Evolutionary conservation across 2,329 filamentous ascomycete species (phyloP), one percentile per base, ranked within the genome.

Genomic region (Diaporthe caulivora): DNA sequence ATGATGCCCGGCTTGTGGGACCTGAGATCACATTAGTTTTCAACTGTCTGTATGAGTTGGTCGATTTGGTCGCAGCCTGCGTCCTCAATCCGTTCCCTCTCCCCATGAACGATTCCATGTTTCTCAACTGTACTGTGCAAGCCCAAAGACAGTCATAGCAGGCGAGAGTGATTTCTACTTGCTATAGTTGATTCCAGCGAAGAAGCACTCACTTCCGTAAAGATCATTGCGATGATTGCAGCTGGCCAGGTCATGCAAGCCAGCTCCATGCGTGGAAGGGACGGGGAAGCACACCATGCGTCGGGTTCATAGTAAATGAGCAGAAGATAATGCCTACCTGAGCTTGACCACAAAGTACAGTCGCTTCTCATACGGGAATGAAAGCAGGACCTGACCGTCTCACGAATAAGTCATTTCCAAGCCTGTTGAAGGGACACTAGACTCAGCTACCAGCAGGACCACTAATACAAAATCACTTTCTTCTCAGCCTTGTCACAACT

Each of bases 291-390:
- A 17, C 17, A 9, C 9, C 3, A n/a, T 10, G 44, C 9, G 24
- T 15, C n/a, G 15, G 42, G 17, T 51, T 9, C 42, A 8, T 29
- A 37, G 24, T 60, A 42, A 11, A 58, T 10, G n/a, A 29, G 29
- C 21, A 26, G 17, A 24, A 37, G 18, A 24, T 21, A 29, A 42
- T 71, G 18, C 55, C 42, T 71, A 62, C 55, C 44, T 62, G 34
- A 42, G 62, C 44, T 34, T 53, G 17, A 71, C 57, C 44, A 51
- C 34, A 71, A 34, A 49, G 29, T 51, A 17, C 62, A 53, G 62
- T 47, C 47, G n/a, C 31, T 29, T 37, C n/a, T 53, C 62, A 53
- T 40, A 13, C 9, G 31, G 2, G 37, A 31, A 67, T 53, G 31
- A 10, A 31, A 26, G 21, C 47, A 67, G 9, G 24, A 13, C 17